Evolutionary conservation across 257 asterid genomes (phyloP), one percentile per base, ranked within the genome.

Genomic region (Ehretia macrophylla): DNA sequence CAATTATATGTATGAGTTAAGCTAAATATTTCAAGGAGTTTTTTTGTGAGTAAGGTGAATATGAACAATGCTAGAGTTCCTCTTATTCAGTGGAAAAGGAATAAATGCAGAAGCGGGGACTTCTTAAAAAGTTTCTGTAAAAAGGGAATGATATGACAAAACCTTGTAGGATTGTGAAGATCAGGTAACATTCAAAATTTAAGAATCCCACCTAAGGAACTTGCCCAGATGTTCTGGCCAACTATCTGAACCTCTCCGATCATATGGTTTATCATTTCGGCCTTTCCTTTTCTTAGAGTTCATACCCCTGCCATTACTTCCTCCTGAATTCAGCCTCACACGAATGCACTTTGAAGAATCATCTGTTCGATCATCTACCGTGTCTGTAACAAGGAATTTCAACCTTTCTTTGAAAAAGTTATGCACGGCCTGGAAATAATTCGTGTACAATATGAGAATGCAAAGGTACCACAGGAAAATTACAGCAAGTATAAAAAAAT

Each of bases 381-480:
- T 85, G 84, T 92, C 99, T 32, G 97, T 83, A 48, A 88, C 95
- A 62, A 92, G 89, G 76, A 92, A 85, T 22, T 80, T 88, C 82
- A 92, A 53, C 64, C 68, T 81, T 81, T 88, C 91, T 78, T 92
- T 92, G 83, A 92, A 88, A 80, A 88, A 88, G 77, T 84, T 86
- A 69, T 92, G 99, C 68, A 92, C 63, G 51, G 84, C 95, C 98
- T 92, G 88, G 66, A 84, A 84, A 64, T 35, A 45, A 75, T 32
- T 39, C 56, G 58, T 35, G 57, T 48, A 51, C 35, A 14, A 35
- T 51, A 62, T 75, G 61, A 80, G 48, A 22, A 47, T 51, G 62
- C 20, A n/a, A 46, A 63, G 37, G 44, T 55, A 66, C 35, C 39
- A 14, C 39, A 32, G 45, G 21, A 35, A 48, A 69, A 66, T 40